Evolutionary conservation across 2,329 filamentous ascomycete species (phyloP).

Genomic region (Westerdykella ornata): DNA sequence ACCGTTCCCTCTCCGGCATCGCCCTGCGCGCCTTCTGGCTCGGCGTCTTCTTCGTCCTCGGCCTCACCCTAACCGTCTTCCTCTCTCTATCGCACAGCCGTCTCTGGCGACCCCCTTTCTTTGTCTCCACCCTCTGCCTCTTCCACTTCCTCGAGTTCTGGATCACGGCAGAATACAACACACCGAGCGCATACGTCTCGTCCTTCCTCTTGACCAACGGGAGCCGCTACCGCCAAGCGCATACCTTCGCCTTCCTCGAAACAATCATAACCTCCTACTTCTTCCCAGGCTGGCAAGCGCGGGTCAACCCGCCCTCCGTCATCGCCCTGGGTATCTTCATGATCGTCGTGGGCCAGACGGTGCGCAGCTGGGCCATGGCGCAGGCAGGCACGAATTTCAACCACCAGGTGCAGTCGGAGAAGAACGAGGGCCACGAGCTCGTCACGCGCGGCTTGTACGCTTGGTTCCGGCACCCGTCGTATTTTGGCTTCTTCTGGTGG

Average conservation of each 20-base stretch:
- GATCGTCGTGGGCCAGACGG: constrained; percentile 63
- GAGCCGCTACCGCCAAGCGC: constrained; percentile 74
- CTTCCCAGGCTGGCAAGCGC: constrained; percentile 45
- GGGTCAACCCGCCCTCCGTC: constrained; percentile 38
- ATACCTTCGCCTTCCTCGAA: constrained; percentile 67
- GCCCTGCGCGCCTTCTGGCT: constrained; percentile 42
- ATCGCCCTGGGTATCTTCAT: constrained; percentile 55
- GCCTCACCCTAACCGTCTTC: constrained; percentile 26
- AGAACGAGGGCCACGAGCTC: constrained; percentile 66
- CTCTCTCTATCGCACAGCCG: constrained; percentile 31
- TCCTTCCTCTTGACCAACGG: constrained; percentile 87
- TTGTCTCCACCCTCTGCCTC: constrained; percentile 60
- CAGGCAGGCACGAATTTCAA: constrained; percentile 90
- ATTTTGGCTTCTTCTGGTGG: constrained; percentile 99
- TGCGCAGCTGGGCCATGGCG: constrained; percentile 78
- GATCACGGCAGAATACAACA: constrained; percentile 80
- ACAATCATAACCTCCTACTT: constrained; percentile 55
- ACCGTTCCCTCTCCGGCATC: constrained; percentile 44
- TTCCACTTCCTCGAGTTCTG: constrained; percentile 98
- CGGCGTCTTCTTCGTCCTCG: constrained; percentile 34
- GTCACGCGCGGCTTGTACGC: constrained; percentile 77
- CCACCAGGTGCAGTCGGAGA: constrained; percentile 65
- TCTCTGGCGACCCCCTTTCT: constrained; percentile 57
- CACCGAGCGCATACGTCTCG: constrained; percentile 60
- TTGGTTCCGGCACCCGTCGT: constrained; percentile 74